Conservation (phyloP, 148 eudicot genomes). For the Rhododendron ovatum region DNA sequence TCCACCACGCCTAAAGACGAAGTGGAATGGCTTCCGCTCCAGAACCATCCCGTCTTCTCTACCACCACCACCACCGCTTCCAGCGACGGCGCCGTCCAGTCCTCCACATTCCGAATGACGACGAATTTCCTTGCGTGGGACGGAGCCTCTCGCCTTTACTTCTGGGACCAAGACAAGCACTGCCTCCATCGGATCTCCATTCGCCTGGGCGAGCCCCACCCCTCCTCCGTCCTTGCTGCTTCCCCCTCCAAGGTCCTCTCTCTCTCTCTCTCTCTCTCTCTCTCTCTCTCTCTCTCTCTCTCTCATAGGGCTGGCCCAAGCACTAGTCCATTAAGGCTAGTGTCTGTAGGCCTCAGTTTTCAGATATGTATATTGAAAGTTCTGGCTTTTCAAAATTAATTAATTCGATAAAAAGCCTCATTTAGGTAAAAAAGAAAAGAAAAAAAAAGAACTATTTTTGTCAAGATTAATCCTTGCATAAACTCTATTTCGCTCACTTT, state of each 20-base stretch:
- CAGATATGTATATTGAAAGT: background rate
- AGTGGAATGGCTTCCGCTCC: constrained; percentile 74
- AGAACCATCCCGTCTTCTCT: constrained; percentile 58
- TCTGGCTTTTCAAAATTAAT: background rate
- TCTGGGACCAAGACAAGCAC: constrained; percentile 49
- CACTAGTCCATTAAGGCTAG: background rate
- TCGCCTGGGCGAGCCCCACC: constrained; percentile 68
- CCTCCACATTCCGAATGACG: constrained; percentile 12
- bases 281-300: background rate
- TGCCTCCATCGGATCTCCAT: constrained; percentile 60
- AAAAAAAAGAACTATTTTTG: background rate
- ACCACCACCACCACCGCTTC: background rate
- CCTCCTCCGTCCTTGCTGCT: constrained; percentile 56
- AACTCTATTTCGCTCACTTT: background rate
- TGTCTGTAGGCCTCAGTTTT: background rate
- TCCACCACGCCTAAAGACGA: constrained; percentile 33
- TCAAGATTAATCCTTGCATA: background rate
- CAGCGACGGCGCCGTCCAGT: constrained; percentile 1
- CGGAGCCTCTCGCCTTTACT: constrained; percentile 72
- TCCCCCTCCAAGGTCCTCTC: constrained; percentile 69
- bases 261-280: background rate
- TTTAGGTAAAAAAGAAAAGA: too few species aligned
- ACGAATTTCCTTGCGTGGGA: constrained; percentile 80
- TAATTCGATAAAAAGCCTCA: too few species aligned
- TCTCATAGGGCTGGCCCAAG: background rate